phyloP scores from a whole-genome alignment of 495 filamentous ascomycete genomes.

The Aspergillus coremiiformis region DNA sequence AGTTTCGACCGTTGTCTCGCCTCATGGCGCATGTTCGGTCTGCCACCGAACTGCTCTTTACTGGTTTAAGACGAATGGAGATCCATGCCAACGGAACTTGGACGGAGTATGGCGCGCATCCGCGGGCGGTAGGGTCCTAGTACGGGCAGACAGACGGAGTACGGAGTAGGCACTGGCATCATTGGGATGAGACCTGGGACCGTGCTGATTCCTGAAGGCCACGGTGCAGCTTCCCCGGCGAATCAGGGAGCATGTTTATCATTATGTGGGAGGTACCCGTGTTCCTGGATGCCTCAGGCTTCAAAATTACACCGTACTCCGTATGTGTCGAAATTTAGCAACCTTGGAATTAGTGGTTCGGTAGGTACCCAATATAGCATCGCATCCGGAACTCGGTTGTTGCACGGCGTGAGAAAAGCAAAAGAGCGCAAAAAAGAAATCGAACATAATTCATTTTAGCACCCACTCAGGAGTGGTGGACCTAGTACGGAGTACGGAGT shows the following conservation, averaged over 20 bases:
- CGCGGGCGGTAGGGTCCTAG: conserved; percentile 6
- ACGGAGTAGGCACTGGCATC: background rate
- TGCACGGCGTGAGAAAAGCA: background rate
- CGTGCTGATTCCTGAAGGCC: conserved; percentile 9
- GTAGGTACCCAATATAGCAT: background rate
- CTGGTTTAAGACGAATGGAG: background rate
- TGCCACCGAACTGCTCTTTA: background rate
- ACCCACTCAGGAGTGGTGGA: background rate
- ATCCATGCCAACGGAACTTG: conserved; percentile 5
- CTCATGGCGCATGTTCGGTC: conserved; percentile 1
- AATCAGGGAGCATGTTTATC: conserved; percentile 7
- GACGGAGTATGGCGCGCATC: conserved; percentile 9
- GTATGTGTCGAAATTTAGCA: too few species aligned
- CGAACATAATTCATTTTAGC: background rate
- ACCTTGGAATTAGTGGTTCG: too few species aligned
- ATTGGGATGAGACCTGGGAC: conserved; percentile 4
- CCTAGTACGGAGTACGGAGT: conserved; percentile 8
- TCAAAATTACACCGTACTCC: too few species aligned
- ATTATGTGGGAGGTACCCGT: background rate
- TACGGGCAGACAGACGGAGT: background rate
- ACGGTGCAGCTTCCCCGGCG: conserved; percentile 2
- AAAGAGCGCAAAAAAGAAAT: background rate
- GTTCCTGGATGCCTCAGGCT: background rate
- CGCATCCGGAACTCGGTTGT: background rate
- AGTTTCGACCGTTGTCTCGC: conserved; percentile 7